A percentile compares a stretch with the other conserved stretches of the same genome.
phyloP scores from a whole-genome alignment of 495 filamentous ascomycete genomes.

The Entonaema liquescens region DNA sequence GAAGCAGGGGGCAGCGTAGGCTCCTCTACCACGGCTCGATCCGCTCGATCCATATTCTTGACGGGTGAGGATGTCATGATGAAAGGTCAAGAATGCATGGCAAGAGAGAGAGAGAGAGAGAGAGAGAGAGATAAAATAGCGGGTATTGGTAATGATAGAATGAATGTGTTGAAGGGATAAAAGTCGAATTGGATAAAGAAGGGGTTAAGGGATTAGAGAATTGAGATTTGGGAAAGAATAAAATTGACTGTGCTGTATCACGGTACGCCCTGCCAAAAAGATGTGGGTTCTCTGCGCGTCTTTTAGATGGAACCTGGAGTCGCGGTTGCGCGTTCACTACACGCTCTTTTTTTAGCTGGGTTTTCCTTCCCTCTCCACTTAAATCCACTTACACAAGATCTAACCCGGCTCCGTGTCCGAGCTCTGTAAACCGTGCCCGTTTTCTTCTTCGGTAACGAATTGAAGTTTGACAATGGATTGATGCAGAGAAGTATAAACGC shows the following conservation, averaged over 20 bases:
- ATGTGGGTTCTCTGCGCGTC: conserved; percentile 41
- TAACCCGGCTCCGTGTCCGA: conserved; percentile 20
- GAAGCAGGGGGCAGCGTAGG: conserved; percentile 42
- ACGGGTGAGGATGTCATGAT: conserved; percentile 46
- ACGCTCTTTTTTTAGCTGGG: conserved; percentile 39
- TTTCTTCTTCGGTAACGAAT: background rate
- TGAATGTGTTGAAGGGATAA: conserved; percentile 27
- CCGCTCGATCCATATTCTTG: conserved; percentile 39
- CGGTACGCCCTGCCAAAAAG: conserved; percentile 30
- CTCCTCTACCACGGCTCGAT: conserved; percentile 33
- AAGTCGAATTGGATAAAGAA: conserved; percentile 15
- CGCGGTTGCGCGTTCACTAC: conserved; percentile 42
- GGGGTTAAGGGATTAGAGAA: conserved; percentile 29
- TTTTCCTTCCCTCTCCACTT: conserved; percentile 32
- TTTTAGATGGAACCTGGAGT: conserved; percentile 38
- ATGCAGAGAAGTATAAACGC: conserved; percentile 6
- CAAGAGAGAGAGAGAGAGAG: conserved; percentile 3
- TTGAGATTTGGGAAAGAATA: conserved; percentile 26
- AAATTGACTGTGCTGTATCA: conserved; percentile 38
- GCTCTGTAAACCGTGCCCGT: background rate
- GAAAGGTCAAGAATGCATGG: conserved; percentile 33
- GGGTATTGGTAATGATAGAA: conserved; percentile 14
- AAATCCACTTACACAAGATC: conserved; percentile 17
- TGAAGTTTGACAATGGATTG: background rate
- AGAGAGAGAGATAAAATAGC: background rate